Conservation (phyloP, 1,284 basidiomycete species). For the Rhodotorula mucilaginosa region DNA sequence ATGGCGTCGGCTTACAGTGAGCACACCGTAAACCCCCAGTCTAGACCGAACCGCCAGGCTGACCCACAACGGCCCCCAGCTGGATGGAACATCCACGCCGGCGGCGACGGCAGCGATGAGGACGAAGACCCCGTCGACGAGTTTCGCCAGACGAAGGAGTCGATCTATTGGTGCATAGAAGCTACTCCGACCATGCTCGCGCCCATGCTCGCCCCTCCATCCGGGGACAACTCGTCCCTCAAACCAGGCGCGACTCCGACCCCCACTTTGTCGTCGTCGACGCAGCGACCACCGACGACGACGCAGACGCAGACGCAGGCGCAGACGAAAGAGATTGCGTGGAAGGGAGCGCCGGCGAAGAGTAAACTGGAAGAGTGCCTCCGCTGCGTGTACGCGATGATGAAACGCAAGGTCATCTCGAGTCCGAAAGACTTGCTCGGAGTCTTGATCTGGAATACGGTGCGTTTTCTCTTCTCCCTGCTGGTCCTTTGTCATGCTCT, state of each 20-base stretch:
- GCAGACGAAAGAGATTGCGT: constrained; percentile 7
- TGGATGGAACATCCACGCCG: constrained; percentile 11
- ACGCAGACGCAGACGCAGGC: not conserved
- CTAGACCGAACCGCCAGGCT: not conserved
- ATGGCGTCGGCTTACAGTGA: not conserved
- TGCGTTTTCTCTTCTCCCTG: constrained; percentile 51
- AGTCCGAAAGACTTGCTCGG: constrained; percentile 53
- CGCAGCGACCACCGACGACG: not conserved
- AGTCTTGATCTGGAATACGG: constrained; percentile 87
- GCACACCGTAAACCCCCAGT: not conserved
- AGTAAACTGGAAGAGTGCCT: constrained; percentile 39
- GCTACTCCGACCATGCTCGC: constrained; percentile 84
- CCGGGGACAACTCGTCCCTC: constrained; percentile 38
- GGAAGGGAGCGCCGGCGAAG: constrained; percentile 22
- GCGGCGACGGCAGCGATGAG: constrained; percentile 20
- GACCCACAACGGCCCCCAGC: constrained; percentile 4
- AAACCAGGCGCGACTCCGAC: not conserved
- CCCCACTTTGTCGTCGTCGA: constrained; percentile 2
- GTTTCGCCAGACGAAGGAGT: constrained; percentile 71
- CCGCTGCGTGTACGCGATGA: constrained; percentile 37
- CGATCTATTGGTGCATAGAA: constrained; percentile 89
- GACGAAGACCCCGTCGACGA: constrained; percentile 32
- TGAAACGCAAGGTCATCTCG: constrained; percentile 41
- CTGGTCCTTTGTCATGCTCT: too few species aligned
- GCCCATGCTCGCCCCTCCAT: constrained; percentile 61